A percentile compares a stretch with the other conserved stretches of the same genome.
Conservation (phyloP, 768 basidiomycete species). For the Suillus cothurnatus region DNA sequence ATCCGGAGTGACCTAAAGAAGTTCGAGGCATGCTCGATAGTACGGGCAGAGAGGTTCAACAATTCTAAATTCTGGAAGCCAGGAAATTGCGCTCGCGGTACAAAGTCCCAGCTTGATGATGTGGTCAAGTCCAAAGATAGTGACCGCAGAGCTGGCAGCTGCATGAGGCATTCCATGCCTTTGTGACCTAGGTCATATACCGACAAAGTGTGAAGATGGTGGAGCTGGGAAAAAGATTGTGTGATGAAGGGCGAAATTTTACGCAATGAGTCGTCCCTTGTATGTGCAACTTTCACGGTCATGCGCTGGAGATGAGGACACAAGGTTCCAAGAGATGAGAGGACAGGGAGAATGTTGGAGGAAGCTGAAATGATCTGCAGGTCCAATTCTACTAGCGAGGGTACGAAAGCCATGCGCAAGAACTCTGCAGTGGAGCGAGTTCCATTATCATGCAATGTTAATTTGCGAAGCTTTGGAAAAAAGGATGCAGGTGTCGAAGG, state of each 20-base stretch:
- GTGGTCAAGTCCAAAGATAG: no score
- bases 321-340: not conserved
- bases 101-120: no score
- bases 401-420: slow-evolving; percentile 26
- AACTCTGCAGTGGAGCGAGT: slow-evolving; percentile 23
- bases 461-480: slow-evolving; percentile 24
- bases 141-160: no score
- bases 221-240: not conserved
- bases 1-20: no score
- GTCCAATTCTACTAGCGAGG: slow-evolving; percentile 12
- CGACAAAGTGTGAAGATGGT: not conserved
- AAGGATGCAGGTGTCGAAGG: slow-evolving; percentile 19
- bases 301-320: not conserved
- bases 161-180: not conserved
- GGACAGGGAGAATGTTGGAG: not conserved
- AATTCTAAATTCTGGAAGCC: no score
- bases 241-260: not conserved
- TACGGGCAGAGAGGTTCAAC: no score
- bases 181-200: not conserved
- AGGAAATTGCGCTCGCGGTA: no score
- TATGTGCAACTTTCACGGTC: not conserved
- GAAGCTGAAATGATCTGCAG: not conserved
- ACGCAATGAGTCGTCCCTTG: no score
- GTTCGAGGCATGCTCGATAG: no score
- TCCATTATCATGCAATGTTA: slow-evolving; percentile 24